Conservation (phyloP, 2,329 filamentous ascomycete species). For the Gliomastix tumulicola region DNA sequence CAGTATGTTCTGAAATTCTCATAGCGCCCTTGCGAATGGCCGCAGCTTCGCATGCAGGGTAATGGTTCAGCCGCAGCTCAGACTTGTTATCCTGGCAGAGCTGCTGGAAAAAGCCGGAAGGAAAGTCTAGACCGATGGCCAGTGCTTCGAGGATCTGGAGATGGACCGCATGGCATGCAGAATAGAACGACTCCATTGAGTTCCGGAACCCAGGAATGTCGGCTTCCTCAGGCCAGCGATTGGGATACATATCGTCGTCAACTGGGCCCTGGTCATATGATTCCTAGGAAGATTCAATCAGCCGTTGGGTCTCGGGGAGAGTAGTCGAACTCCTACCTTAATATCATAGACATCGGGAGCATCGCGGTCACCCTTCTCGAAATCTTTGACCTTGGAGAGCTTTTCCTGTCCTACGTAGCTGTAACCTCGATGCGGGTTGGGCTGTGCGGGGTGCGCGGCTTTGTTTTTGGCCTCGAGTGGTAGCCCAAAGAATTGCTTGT, state of each 20-base stretch:
- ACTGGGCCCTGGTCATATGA: not conserved
- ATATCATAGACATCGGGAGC: constrained; percentile 44
- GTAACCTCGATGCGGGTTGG: constrained; percentile 20
- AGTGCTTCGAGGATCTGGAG: constrained; percentile 2
- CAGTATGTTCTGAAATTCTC: constrained; percentile 21
- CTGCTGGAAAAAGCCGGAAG: not conserved
- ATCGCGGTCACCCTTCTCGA: constrained; percentile 33
- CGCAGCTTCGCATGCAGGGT: constrained; percentile 8
- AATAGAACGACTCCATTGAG: constrained; percentile 3
- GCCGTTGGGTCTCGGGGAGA: not conserved
- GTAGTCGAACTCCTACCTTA: constrained; percentile 9
- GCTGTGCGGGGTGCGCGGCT: constrained; percentile 18
- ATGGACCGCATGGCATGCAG: constrained; percentile 1
- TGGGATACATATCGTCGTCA: constrained; percentile 1
- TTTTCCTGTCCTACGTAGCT: constrained; percentile 21
- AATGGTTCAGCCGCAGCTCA: constrained; percentile 2
- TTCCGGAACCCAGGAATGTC: not conserved
- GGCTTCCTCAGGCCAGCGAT: not conserved
- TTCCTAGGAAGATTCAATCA: not conserved
- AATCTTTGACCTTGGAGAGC: constrained; percentile 20
- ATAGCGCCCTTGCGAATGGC: constrained; percentile 15
- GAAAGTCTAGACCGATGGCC: constrained; percentile 1
- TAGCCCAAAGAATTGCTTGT: constrained; percentile 9
- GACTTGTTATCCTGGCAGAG: constrained; percentile 1
- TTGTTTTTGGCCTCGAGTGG: constrained; percentile 16